phyloP scores from a whole-genome alignment of 768 basidiomycete species.

The Phaeolepiota aurea region DNA sequence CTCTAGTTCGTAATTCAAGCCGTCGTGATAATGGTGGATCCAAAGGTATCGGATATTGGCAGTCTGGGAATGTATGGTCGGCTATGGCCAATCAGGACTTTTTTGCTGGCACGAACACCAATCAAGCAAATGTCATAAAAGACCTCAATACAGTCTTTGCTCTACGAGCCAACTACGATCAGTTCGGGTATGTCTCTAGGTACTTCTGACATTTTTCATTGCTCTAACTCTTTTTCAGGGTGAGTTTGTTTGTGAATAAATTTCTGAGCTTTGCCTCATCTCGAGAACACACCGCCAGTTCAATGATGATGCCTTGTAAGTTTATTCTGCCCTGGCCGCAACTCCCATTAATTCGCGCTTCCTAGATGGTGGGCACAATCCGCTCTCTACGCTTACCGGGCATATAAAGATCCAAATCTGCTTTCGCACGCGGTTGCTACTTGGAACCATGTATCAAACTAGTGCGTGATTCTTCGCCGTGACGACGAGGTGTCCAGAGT shows the following conservation, averaged over 20 bases:
- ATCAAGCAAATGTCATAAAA: slow-evolving; percentile 26
- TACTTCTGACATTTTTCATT: background rate
- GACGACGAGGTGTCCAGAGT: background rate
- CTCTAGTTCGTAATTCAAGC: background rate
- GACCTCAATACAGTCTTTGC: slow-evolving; percentile 33
- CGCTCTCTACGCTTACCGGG: slow-evolving; percentile 39
- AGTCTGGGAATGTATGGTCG: slow-evolving; percentile 42
- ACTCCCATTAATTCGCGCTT: background rate
- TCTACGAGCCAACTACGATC: slow-evolving; percentile 30
- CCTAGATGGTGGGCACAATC: slow-evolving; percentile 46
- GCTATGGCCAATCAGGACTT: slow-evolving; percentile 42
- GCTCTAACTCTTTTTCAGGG: background rate
- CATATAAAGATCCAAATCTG: slow-evolving; percentile 33
- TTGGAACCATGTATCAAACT: slow-evolving; percentile 40
- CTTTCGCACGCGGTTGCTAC: slow-evolving; percentile 35
- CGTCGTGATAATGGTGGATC: background rate
- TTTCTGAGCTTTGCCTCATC: background rate
- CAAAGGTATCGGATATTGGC: slow-evolving; percentile 44
- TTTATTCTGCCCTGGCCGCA: background rate
- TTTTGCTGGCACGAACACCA: slow-evolving; percentile 24
- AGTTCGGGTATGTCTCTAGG: slow-evolving; percentile 18
- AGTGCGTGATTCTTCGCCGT: slow-evolving; percentile 21
- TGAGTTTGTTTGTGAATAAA: background rate
- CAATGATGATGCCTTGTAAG: slow-evolving; percentile 40
- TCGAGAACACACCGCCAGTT: slow-evolving; percentile 16